phyloP scores from a whole-genome alignment of 179 eudicot species.

The Gypsophila paniculata region DNA sequence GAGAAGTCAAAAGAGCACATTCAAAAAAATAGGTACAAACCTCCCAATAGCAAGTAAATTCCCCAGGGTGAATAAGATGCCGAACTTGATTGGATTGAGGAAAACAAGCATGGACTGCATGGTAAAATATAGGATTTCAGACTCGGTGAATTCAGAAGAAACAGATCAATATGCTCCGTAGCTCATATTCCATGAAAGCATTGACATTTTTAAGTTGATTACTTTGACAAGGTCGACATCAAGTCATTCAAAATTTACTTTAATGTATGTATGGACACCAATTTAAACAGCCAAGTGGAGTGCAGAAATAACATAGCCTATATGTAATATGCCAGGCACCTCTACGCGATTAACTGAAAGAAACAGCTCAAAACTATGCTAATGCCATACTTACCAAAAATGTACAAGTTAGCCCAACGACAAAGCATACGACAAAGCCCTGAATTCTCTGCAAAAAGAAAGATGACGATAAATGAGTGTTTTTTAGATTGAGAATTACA shows the following conservation, averaged over 20 bases:
- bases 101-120: slow-evolving; percentile 92
- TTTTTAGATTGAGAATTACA: background rate
- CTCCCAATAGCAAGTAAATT: slow-evolving; percentile 94
- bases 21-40: slow-evolving; percentile 35
- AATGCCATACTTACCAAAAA: slow-evolving; percentile 63
- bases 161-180: background rate
- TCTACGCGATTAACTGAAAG: background rate
- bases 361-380: background rate
- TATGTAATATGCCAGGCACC: background rate
- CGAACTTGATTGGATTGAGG: slow-evolving; percentile 94
- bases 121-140: slow-evolving; percentile 15
- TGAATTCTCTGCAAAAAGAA: slow-evolving; percentile 61
- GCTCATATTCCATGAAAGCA: background rate
- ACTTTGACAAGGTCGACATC: slow-evolving; percentile 1
- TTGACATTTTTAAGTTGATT: slow-evolving; percentile 2
- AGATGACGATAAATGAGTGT: slow-evolving; percentile 15
- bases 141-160: slow-evolving; percentile 15
- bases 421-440: slow-evolving; percentile 87
- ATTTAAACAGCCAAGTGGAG: too few relatives aligned
- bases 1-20: background rate
- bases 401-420: slow-evolving; percentile 76
- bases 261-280: too few relatives aligned
- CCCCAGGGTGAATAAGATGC: slow-evolving; percentile 83
- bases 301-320: background rate
- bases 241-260: background rate